Evolutionary conservation across 2,329 filamentous ascomycete species (phyloP).

Genomic region (Penicillium sp.): DNA sequence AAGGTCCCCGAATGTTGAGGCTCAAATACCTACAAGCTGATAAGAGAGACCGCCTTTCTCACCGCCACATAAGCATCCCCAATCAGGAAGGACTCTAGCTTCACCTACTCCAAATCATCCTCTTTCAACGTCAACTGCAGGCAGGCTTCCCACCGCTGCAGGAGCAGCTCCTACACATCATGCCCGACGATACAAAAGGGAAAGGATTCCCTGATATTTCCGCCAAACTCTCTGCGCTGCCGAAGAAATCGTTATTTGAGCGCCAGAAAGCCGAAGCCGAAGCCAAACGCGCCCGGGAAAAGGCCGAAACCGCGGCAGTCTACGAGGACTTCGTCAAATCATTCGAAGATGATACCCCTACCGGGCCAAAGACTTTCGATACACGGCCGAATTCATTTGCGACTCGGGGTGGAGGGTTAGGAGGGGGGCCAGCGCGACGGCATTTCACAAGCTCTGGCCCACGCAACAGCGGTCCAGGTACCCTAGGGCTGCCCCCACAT

Average conservation of each 20-base stretch:
- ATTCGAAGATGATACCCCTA: slow-evolving; percentile 48
- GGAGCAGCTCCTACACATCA: slow-evolving; percentile 25
- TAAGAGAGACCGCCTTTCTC: slow-evolving; percentile 7
- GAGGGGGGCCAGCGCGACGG: slow-evolving; percentile 54
- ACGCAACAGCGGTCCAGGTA: slow-evolving; percentile 52
- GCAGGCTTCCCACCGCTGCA: slow-evolving; percentile 16
- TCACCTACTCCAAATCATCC: background rate
- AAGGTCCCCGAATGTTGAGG: background rate
- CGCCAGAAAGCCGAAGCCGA: slow-evolving; percentile 85
- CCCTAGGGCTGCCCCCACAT: slow-evolving; percentile 46
- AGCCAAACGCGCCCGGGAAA: slow-evolving; percentile 80
- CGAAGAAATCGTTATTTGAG: slow-evolving; percentile 86
- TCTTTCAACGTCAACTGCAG: background rate
- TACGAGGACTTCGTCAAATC: slow-evolving; percentile 85
- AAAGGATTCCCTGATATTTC: slow-evolving; percentile 68
- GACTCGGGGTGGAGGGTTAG: slow-evolving; percentile 36
- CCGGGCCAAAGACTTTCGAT: slow-evolving; percentile 20
- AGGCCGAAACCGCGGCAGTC: slow-evolving; percentile 82
- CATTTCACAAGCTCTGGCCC: slow-evolving; percentile 58
- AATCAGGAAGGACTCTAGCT: slow-evolving; percentile 10
- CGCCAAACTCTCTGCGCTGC: slow-evolving; percentile 74
- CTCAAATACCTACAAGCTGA: background rate
- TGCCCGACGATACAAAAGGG: slow-evolving; percentile 41
- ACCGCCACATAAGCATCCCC: slow-evolving; percentile 13
- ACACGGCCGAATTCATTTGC: slow-evolving; percentile 28